Evolutionary conservation across 176 grass and related monocot species (phyloP).

Genomic region (Tuctoria greenei): DNA sequence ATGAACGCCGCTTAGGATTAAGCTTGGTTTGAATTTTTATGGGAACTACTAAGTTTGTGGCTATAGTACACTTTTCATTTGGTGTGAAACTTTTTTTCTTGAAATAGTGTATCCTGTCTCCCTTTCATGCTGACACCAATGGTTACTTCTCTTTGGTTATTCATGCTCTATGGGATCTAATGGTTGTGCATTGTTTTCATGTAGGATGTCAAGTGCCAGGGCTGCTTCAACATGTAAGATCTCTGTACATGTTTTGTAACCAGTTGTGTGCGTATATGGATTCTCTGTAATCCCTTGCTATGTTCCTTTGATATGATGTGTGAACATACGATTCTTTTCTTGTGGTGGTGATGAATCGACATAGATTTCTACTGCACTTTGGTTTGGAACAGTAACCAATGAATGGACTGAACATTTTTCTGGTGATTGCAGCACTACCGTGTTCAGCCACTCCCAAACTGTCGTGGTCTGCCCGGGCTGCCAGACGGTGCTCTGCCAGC

Average conservation of each 20-base stretch:
- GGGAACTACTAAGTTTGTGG: not conserved
- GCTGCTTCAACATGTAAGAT: slow-evolving; percentile 77
- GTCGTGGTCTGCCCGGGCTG: slow-evolving; percentile 69
- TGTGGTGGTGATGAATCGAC: not conserved
- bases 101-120: not conserved
- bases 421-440: slow-evolving; percentile 54
- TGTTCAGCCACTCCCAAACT: slow-evolving; percentile 84
- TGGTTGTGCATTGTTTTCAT: not conserved
- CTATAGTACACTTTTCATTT: not conserved
- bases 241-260: not conserved
- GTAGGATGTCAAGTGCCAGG: slow-evolving; percentile 79
- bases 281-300: not conserved
- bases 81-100: not conserved
- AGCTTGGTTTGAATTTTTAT: not conserved
- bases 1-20: not conserved
- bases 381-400: not conserved
- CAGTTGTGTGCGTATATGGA: not conserved
- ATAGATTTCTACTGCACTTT: not conserved
- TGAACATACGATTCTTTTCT: not conserved
- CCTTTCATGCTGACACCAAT: not conserved
- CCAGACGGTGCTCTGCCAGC: slow-evolving; percentile 77
- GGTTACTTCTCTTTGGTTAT: not conserved
- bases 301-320: not conserved
- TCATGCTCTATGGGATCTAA: not conserved
- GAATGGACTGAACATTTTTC: not conserved